Evolutionary conservation across 306 rosid genomes (phyloP).

Genomic region (Prunus kanzakura): DNA sequence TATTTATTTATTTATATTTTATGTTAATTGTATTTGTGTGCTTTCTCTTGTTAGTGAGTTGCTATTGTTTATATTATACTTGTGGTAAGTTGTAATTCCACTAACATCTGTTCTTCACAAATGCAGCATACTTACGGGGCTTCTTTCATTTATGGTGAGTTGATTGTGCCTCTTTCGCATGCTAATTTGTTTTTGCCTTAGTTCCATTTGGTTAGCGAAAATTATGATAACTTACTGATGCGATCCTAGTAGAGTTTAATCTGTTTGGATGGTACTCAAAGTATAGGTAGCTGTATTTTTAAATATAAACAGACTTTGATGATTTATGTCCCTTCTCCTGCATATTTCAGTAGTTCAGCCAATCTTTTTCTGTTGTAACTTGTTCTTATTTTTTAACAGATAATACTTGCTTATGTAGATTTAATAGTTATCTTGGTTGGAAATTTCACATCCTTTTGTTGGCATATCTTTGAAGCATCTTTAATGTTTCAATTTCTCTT

Average conservation of each 20-base stretch:
- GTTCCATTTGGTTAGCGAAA: not conserved
- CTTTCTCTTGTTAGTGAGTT: slow-evolving; percentile 15
- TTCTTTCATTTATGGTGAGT: slow-evolving; percentile 96
- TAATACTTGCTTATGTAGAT: not conserved
- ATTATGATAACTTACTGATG: not conserved
- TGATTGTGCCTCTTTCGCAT: slow-evolving; percentile 23
- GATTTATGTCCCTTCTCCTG: not conserved
- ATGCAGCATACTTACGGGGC: slow-evolving; percentile 97
- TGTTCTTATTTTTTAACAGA: not conserved
- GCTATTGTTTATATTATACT: slow-evolving; percentile 6
- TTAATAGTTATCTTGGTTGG: not conserved
- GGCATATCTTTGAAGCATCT: not conserved
- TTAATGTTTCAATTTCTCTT: not conserved
- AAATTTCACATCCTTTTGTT: not conserved
- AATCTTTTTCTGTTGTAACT: not conserved
- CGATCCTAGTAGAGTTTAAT: not conserved
- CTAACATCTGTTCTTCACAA: slow-evolving; percentile 38
- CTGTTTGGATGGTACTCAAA: not conserved
- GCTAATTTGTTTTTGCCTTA: not conserved
- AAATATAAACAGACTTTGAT: not conserved
- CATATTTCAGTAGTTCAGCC: not conserved
- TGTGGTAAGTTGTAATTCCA: slow-evolving; percentile 15
- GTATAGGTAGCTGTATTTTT: not conserved
- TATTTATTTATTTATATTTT: not conserved
- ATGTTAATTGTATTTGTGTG: not conserved